A percentile compares a stretch with the other conserved stretches of the same genome.
Evolutionary conservation across 2,329 filamentous ascomycete genomes (phyloP).

Genomic region (Pezicula rhizophila): DNA sequence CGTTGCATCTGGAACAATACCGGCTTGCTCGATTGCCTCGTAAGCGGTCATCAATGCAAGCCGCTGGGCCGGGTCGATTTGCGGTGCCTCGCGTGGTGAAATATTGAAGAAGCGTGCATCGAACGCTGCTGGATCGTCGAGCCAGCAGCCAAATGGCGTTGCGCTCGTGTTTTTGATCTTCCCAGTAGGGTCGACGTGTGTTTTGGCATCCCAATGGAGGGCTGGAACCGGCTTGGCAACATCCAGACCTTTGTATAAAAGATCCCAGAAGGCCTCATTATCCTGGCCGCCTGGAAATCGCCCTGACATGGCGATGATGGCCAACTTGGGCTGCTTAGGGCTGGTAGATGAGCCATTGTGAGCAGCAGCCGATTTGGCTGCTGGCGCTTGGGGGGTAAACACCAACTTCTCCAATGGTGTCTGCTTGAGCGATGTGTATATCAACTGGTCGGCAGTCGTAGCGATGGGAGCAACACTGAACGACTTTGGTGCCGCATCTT

Average conservation of each 20-base stretch:
- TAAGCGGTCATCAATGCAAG: slow-evolving; percentile 70
- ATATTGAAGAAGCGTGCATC: slow-evolving; percentile 79
- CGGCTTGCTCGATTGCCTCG: slow-evolving; percentile 72
- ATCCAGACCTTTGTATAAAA: slow-evolving; percentile 68
- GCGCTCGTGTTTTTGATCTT: slow-evolving; percentile 70
- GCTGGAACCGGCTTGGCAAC: slow-evolving; percentile 54
- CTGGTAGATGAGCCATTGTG: background rate
- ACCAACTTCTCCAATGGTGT: background rate
- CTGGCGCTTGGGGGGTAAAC: too few relatives aligned
- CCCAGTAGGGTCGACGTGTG: slow-evolving; percentile 63
- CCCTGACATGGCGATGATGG: slow-evolving; percentile 75
- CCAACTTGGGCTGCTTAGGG: slow-evolving; percentile 59
- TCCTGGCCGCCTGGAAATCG: slow-evolving; percentile 67
- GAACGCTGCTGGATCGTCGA: slow-evolving; percentile 64
- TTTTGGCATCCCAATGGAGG: slow-evolving; percentile 64
- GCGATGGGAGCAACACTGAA: background rate
- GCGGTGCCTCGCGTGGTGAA: slow-evolving; percentile 70
- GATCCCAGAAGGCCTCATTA: slow-evolving; percentile 66
- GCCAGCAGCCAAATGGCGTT: slow-evolving; percentile 66
- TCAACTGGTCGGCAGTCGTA: background rate
- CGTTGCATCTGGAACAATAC: slow-evolving; percentile 45
- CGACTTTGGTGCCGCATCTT: background rate
- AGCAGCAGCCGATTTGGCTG: background rate
- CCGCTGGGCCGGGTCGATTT: slow-evolving; percentile 74
- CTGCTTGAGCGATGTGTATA: background rate